A percentile compares a stretch with the other conserved stretches of the same genome.
Evolutionary conservation across 371 early-diverging fungal species (phyloP).

Genomic region (Mortierella sp.): DNA sequence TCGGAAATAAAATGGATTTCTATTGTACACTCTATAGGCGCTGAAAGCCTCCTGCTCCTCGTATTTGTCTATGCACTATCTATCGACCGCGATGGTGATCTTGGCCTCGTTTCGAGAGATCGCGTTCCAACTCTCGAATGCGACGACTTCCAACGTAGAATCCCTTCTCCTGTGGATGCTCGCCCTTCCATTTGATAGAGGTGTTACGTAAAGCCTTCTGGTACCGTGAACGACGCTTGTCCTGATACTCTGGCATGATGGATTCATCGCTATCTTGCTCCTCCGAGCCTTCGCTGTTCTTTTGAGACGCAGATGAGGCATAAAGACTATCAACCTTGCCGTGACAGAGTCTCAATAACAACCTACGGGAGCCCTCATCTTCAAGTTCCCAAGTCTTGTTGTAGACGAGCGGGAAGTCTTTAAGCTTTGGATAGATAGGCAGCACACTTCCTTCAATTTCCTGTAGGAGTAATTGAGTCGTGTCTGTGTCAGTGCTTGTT

Average conservation of each 20-base stretch:
- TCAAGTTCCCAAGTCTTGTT: conserved; percentile 70
- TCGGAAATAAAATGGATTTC: background rate
- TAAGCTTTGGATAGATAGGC: conserved; percentile 57
- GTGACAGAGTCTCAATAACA: conserved; percentile 60
- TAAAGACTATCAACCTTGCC: conserved; percentile 22
- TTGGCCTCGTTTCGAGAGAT: conserved; percentile 31
- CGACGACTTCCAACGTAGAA: conserved; percentile 41
- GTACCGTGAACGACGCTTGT: conserved; percentile 24
- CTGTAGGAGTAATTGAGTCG: conserved; percentile 51
- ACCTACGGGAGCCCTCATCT: conserved; percentile 59
- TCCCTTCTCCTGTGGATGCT: conserved; percentile 50
- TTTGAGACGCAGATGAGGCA: background rate
- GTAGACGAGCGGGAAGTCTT: conserved; percentile 63
- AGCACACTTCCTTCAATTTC: conserved; percentile 34
- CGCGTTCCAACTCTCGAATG: conserved; percentile 32
- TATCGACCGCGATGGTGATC: conserved; percentile 21
- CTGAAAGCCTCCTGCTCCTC: background rate
- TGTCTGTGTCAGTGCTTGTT: conserved; percentile 1
- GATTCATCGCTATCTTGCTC: conserved; percentile 2
- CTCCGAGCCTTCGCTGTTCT: background rate
- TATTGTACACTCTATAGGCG: conserved; percentile 5
- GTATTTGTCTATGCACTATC: background rate
- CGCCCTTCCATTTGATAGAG: conserved; percentile 55
- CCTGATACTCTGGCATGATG: conserved; percentile 15
- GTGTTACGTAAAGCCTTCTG: conserved; percentile 41